Conservation (phyloP, 192 early-diverging fungal species). For the Rhizophlyctis rosea region DNA sequence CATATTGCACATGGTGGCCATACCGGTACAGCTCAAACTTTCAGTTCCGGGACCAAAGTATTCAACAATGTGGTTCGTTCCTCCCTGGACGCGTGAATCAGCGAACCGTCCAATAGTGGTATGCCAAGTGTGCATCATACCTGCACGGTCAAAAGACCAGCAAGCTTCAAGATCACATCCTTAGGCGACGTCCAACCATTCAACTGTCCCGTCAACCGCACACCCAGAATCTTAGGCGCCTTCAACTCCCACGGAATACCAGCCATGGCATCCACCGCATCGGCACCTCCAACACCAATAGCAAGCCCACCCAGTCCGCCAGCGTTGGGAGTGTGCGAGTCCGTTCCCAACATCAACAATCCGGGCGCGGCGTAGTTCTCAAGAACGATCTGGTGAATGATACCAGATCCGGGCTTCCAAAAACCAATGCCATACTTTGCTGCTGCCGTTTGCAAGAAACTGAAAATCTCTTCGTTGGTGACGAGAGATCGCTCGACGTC, state of each 20-base stretch:
- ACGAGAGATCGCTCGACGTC: slow-evolving; percentile 82
- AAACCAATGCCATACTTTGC: slow-evolving; percentile 94
- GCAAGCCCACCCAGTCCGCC: slow-evolving; percentile 96
- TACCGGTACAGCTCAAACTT: slow-evolving; percentile 92
- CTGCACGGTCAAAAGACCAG: slow-evolving; percentile 83
- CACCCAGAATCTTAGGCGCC: slow-evolving; percentile 93
- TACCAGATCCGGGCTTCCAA: slow-evolving; percentile 91
- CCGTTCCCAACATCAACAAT: slow-evolving; percentile 94
- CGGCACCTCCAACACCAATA: slow-evolving; percentile 95
- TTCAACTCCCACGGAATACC: slow-evolving; percentile 99
- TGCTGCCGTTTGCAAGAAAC: slow-evolving; percentile 78
- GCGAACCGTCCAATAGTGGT: neutral
- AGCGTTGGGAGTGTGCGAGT: slow-evolving; percentile 97
- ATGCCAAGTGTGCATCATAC: neutral
- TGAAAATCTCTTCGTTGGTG: slow-evolving; percentile 92
- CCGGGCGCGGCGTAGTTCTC: slow-evolving; percentile 99
- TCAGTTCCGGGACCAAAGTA: slow-evolving; percentile 96
- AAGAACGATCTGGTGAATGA: slow-evolving; percentile 93
- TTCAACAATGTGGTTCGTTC: slow-evolving; percentile 95
- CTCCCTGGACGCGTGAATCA: slow-evolving; percentile 67
- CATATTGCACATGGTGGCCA: slow-evolving; percentile 99
- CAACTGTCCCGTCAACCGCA: slow-evolving; percentile 83
- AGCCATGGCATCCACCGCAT: slow-evolving; percentile 99
- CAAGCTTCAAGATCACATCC: slow-evolving; percentile 92
- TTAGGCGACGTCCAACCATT: slow-evolving; percentile 93